A percentile compares a stretch with the other conserved stretches of the same genome.
phyloP scores from a whole-genome alignment of 306 rosid species.

The barrel medic (Medicago truncatula) region DNA sequence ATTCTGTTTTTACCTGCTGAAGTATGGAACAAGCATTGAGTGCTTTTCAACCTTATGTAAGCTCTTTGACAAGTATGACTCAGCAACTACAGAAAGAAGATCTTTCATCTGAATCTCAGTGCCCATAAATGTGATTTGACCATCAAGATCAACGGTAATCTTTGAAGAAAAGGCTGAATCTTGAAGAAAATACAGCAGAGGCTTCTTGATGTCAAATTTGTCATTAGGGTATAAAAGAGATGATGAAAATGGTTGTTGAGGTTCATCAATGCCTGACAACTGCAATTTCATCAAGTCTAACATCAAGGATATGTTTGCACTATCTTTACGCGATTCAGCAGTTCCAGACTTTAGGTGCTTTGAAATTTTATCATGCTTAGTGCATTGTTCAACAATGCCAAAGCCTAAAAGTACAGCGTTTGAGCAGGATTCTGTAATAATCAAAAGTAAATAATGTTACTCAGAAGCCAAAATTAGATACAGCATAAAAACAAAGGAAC shows the following conservation, averaged over 20 bases:
- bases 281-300: conserved; percentile 62
- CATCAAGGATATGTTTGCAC: conserved; percentile 52
- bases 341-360: conserved; percentile 61
- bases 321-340: conserved; percentile 55
- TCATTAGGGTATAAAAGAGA: conserved; percentile 62
- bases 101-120: conserved; percentile 70
- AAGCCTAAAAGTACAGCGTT: conserved; percentile 64
- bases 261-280: conserved; percentile 43
- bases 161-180: conserved; percentile 65
- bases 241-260: conserved; percentile 45
- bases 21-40: conserved; percentile 72
- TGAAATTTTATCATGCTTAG: conserved; percentile 59
- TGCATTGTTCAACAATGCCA: conserved; percentile 69
- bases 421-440: conserved; percentile 54
- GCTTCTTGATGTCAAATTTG: conserved; percentile 52
- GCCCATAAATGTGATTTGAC: conserved; percentile 64
- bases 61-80: conserved; percentile 61
- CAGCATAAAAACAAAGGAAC: conserved; percentile 11
- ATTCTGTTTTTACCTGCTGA: conserved; percentile 58
- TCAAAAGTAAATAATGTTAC: conserved; percentile 38
- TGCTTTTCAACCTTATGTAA: conserved; percentile 52
- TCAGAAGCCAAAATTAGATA: conserved; percentile 24
- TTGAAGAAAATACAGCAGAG: conserved; percentile 62
- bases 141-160: conserved; percentile 69
- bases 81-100: conserved; percentile 72